Evolutionary conservation across 2,329 filamentous ascomycete genomes (phyloP), one percentile per base, ranked within the genome.

Genomic region (Penicillium italicum): DNA sequence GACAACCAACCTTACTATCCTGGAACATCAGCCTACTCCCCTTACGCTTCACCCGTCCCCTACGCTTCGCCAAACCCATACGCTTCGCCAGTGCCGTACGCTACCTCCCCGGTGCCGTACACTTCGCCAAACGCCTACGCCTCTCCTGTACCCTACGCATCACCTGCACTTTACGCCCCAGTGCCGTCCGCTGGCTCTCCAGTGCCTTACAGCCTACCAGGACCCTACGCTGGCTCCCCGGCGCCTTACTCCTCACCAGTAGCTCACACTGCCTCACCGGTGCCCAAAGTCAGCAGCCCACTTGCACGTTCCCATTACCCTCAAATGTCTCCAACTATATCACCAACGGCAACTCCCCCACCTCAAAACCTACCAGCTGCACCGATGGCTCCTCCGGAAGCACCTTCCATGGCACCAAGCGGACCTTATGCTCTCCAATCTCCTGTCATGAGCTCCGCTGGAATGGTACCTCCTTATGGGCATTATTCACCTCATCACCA

Each of bases 251-350:
- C 53, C 22, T 60, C 61, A 12, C 41, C 52, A 6, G 37, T 49
- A 45, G 58, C 55, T 24, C 58, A 63, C 44, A 51, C 44, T 49
- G 61, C 63, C 20, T 70, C 69, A 11, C 69, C 69, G 2, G 50
- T 66, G 3, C 65, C 68, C 43, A 72, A 71, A 62, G 60, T 69
- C 49, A 67, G 67, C 65, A 74, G 69, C 46, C 74, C 74, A 22
- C 67, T 73, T 44, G 67, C 71, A 44, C 68, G 68, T 50, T 62
- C 63, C n/a, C 62, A 62, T 51, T 60, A 61, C 24, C 63, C 67
- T n/a, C 74, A 76, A 61, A 67, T 66, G 42, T 71, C 72, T 41
- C 69, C 72, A 22, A 61, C 63, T 56, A 70, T 74, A 62, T 73
- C 72, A 26, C 66, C 69, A 11, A 66, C 68, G 34, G 66, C 67